Evolutionary conservation across 2,329 filamentous ascomycete genomes (phyloP), one percentile per base, ranked within the genome.

Genomic region (Aureobasidium vineae): DNA sequence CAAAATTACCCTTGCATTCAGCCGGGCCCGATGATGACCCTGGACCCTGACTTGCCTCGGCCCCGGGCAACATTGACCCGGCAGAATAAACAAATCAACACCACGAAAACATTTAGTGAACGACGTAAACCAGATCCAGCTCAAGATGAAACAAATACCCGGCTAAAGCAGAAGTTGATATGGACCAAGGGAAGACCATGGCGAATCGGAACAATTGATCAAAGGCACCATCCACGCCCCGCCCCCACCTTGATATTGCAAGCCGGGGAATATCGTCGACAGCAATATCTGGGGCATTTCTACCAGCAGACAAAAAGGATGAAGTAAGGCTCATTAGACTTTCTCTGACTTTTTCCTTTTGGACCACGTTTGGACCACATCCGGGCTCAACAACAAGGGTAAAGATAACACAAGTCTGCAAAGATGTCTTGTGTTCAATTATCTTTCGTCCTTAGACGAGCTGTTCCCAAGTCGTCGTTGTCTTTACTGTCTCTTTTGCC

Each of bases 281-380:
- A 56, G 36, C 21, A 28, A 31, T 19, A 28, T 47, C 26, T 47
- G 57, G 41, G 23, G 57, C 31, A 61, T n/a, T 56, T 56, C 53
- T 56, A 60, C 56, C 38, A 61, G 41, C 15, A 5, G 52, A 63
- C 59, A 63, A 63, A 63, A 63, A 63, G 59, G 59, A 52, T 63
- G 59, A 63, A 63, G 21, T 40, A 63, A 28, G 45, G 45, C 59
- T 33, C 59, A 52, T 26, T 52, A 63, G 16, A 63, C 13, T 63
- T 47, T 43, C 53, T 38, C 33, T 8, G 38, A 54, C n/a, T 65
- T 56, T 38, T 65, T 53, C 61, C 61, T 53, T 65, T 52, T 33
- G 10, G 13, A n/a, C 33, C 31, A 33, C 31, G 31, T 33, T 33
- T 33, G 7, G 16, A 15, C 56, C 45, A 23, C 10, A 11, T 38